A percentile compares a stretch with the other conserved stretches of the same genome.
phyloP scores from a whole-genome alignment of 352 stramenopile species.

The Halophytophthora batemanensis region DNA sequence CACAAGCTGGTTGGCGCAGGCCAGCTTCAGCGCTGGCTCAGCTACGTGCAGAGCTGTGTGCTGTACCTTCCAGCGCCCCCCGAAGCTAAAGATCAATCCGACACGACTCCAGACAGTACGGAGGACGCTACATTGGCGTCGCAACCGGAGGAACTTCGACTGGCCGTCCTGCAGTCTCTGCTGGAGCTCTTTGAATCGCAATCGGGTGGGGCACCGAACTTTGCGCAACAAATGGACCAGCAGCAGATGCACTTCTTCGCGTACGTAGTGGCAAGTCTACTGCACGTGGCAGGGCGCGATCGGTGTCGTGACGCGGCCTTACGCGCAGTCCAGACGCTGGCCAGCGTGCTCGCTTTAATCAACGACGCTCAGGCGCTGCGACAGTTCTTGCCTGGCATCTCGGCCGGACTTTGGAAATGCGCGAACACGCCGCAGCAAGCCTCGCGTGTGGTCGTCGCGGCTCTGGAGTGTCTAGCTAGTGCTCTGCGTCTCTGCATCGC shows the following conservation, averaged over 20 bases:
- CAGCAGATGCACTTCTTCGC: constrained; percentile 67
- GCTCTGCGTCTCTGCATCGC: constrained; percentile 35
- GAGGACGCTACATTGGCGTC: constrained; percentile 13
- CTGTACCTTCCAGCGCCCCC: constrained; percentile 52
- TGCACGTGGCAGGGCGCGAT: constrained; percentile 60
- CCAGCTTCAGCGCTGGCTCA: constrained; percentile 22
- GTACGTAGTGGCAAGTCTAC: constrained; percentile 55
- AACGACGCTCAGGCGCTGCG: constrained; percentile 36
- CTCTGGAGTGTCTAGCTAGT: constrained; percentile 47
- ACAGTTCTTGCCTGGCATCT: constrained; percentile 72
- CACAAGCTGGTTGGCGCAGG: constrained; percentile 17
- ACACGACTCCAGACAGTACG: constrained; percentile 10
- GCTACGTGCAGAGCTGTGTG: constrained; percentile 53
- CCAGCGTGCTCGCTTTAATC: constrained; percentile 35
- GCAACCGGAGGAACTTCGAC: constrained; percentile 61
- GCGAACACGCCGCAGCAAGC: constrained; percentile 62
- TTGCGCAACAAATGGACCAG: constrained; percentile 15
- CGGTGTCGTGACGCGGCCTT: constrained; percentile 37
- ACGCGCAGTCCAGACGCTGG: constrained; percentile 39
- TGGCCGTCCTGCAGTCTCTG: constrained; percentile 47
- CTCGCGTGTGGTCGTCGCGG: constrained; percentile 60
- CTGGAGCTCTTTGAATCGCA: constrained; percentile 27
- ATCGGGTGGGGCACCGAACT: constrained; percentile 5
- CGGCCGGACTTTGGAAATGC: constrained; percentile 58
- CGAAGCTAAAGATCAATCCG: constrained; percentile 10